Conservation (phyloP, 208 protist species). For the Crithidia fasciculata region DNA sequence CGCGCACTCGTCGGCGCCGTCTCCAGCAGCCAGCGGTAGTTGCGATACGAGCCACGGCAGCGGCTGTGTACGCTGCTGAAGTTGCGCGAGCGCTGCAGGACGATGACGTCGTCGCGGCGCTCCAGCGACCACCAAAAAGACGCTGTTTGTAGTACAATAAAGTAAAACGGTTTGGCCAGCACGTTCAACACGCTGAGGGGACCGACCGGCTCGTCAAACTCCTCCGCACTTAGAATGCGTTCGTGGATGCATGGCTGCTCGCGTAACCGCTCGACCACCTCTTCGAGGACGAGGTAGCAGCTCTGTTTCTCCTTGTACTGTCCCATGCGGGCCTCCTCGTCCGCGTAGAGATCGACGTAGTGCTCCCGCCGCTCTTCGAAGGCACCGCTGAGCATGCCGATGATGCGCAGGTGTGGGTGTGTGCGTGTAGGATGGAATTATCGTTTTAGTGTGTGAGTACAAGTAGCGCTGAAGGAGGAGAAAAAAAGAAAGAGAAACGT, state of each 20-base stretch:
- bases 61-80: constrained; percentile 62
- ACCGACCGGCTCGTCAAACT: constrained; percentile 45
- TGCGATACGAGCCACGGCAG: constrained; percentile 51
- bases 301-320: constrained; percentile 40
- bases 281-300: constrained; percentile 41
- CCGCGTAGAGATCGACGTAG: constrained; percentile 63
- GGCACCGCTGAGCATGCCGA: constrained; percentile 25
- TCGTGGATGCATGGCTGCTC: constrained; percentile 48
- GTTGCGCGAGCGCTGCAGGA: constrained; percentile 59
- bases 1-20: constrained; percentile 39
- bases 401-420: no score
- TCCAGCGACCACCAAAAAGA: constrained; percentile 72
- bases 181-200: constrained; percentile 30
- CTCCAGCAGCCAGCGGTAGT: constrained; percentile 39
- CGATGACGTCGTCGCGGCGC: constrained; percentile 41
- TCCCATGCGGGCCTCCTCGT: constrained; percentile 38
- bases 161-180: constrained; percentile 34
- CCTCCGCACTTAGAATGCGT: constrained; percentile 42
- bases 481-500: no score
- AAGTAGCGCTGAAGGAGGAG: no score
- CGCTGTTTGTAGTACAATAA: constrained; percentile 55
- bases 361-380: constrained; percentile 39
- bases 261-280: constrained; percentile 47
- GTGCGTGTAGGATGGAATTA: no score
- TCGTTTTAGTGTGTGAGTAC: no score